Conservation (phyloP, 179 eudicot species). For the Spinacia oleracea region DNA sequence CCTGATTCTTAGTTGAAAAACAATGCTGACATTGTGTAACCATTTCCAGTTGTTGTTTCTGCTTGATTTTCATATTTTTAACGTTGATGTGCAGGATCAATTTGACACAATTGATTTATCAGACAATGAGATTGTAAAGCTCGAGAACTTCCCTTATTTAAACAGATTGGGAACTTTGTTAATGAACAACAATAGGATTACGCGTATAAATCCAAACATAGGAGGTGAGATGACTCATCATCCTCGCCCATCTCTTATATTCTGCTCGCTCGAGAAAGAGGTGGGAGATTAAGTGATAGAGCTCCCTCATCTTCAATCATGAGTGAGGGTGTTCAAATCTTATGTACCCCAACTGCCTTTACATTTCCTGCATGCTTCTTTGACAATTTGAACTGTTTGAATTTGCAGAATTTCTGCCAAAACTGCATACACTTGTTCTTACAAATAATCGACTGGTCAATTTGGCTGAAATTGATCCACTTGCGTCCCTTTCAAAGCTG, state of each 20-base stretch:
- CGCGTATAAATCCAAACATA: constrained; percentile 80
- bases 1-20: not conserved
- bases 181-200: constrained; percentile 86
- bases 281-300: not conserved
- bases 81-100: constrained; percentile 67
- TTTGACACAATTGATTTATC: constrained; percentile 92
- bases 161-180: constrained; percentile 81
- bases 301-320: not conserved
- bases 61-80: constrained; percentile 1
- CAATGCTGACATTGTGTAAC: not conserved
- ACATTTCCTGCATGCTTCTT: not conserved
- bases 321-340: not conserved
- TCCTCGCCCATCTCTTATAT: not conserved
- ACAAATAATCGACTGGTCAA: constrained; percentile 86
- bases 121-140: constrained; percentile 97
- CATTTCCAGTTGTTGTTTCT: not conserved
- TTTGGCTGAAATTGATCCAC: constrained; percentile 95
- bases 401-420: constrained; percentile 85
- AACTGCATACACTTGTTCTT: constrained; percentile 84
- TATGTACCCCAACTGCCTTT: not conserved
- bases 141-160: constrained; percentile 83
- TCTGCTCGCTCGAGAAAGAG: not conserved
- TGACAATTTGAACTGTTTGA: constrained; percentile 17
- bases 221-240: constrained; percentile 59
- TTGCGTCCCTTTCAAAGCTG: constrained; percentile 79